Base-by-base conservation (phyloP, 352 stramenopile species). In the Phytophthora melonis region DNA sequence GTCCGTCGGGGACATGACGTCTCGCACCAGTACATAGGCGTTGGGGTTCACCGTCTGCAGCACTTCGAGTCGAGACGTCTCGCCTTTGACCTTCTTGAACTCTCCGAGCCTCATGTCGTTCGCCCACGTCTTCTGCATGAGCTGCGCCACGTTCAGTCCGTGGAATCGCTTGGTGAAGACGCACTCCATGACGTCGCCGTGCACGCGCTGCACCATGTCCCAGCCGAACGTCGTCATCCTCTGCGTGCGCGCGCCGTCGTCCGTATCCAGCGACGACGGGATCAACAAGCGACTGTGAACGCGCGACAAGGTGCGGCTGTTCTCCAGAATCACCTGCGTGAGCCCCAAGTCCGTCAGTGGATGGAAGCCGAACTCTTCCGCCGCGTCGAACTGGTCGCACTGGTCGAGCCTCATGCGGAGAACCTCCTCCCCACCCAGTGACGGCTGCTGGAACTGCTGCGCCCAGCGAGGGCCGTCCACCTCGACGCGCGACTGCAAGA, bases 121-220 rank as follows among this genome's bases (percentile, higher is more conserved):
- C 18, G 68, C 64, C 80, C 80, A 87, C 23, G 75, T 82, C 62
- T 82, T 82, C 27, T 77, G 64, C 75, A 82, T 77, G 34, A 83
- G 39, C 3, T 70, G n/a, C 1, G 66, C 58, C 0, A 81, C 78
- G 32, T 80, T 76, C 10, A 81, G 45, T 0, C 66, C 70, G 16
- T 45, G 21, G 59, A 85, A 84, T 1, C 16, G 66, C 57, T 87
- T 87, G 13, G 72, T 74, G 41, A 82, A 85, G n/a, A 75, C 70
- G 49, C 74, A 85, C 72, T 75, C 69, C 68, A 87, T 78, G 39
- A 80, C 66, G 36, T 67, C 68, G 9, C 63, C 78, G 0, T 73
- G 39, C 30, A 81, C 70, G 25, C 69, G 64, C n/a, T 81, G 72
- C 19, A 79, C 59, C 23, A 87, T 71, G 49, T 82, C 58, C 80